Evolutionary conservation across 495 filamentous ascomycete genomes (phyloP), one percentile per base, ranked within the genome.

Genomic region (Jackrogersella multiformis): DNA sequence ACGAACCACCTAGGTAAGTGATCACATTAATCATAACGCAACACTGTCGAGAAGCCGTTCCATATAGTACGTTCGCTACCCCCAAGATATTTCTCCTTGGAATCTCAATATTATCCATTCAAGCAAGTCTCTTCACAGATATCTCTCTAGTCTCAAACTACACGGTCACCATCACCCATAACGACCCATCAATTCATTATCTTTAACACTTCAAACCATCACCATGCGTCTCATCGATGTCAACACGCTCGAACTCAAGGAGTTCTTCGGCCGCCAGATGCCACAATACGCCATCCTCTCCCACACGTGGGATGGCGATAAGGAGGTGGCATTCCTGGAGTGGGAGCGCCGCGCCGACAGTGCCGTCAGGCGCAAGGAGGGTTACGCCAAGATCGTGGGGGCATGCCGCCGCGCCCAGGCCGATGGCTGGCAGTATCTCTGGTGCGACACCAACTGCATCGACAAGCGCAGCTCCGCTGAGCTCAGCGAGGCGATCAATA

Each of bases 171-270:
- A 44, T 32, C 53, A 28, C 55, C 34, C 13, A 26, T 46, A 46
- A 5, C 0, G 6, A 28, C 26, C 20, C 24, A 20, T 44, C 24
- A 21, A 16, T 32, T 30, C 26, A 41, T 35, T 10, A 15, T 20
- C 34, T 35, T 30, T 12, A 49, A n/a, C 10, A 35, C 28, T 7
- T 51, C 23, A 5, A 21, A 4, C 34, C 5, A 2, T 51, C 53
- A 59, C 24, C 10, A 84, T 82, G 81, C 77, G 79, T 24, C 70
- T 84, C 23, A 79, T 84, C 51, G 64, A 84, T 52, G 73, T 77
- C 30, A 69, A 70, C 5, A 81, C 76, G 5, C 69, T 78, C 4
- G 54, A 74, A 30, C 66, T 84, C 9, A 30, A 73, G 21, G 73
- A 78, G 51, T 82, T 81, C 38, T 61, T 74, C 35, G 65, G 66